These are phyloP conservation scores for Eremochloa ophiuroides DNA, from an alignment of 176 grass and related monocot genomes.

Conservation along the genomic window DNA sequence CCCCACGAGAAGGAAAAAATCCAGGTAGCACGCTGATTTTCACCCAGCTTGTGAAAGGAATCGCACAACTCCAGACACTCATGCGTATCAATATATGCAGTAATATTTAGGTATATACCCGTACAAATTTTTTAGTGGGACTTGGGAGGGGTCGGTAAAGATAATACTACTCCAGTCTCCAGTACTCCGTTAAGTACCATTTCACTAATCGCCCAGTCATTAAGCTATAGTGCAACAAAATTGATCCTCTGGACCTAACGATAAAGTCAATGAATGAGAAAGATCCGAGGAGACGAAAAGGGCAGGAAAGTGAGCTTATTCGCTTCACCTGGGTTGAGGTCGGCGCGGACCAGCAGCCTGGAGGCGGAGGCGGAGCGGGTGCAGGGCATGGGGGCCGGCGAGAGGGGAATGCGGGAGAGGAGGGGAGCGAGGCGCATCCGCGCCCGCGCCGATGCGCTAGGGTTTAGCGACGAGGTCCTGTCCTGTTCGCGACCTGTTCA, in stretches of 20 bases:
- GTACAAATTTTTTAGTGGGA: no score
- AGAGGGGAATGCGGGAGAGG: conserved; percentile 9
- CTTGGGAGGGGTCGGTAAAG: no score
- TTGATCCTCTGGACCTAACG: background rate
- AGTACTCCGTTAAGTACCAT: no score
- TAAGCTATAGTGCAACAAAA: background rate
- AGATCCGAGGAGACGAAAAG: background rate
- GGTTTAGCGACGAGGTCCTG: background rate
- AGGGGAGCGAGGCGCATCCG: conserved; percentile 18
- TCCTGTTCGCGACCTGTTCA: background rate
- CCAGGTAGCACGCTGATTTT: background rate
- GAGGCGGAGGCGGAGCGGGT: conserved; percentile 28
- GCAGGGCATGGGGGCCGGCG: conserved; percentile 16
- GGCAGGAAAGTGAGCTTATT: background rate
- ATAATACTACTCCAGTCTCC: no score
- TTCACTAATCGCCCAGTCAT: no score
- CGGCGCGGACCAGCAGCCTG: conserved; percentile 13
- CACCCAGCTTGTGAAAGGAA: background rate
- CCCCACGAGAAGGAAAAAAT: background rate
- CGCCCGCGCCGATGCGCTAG: background rate
- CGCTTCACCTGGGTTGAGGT: conserved; percentile 8
- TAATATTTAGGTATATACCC: background rate
- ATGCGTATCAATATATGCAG: background rate
- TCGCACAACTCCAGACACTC: background rate
- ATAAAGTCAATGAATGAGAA: background rate